A percentile compares a stretch with the other conserved stretches of the same genome.
Evolutionary conservation across 1,139 yeast genomes (phyloP).

Genomic region (Magnusiomyces fungicola): DNA sequence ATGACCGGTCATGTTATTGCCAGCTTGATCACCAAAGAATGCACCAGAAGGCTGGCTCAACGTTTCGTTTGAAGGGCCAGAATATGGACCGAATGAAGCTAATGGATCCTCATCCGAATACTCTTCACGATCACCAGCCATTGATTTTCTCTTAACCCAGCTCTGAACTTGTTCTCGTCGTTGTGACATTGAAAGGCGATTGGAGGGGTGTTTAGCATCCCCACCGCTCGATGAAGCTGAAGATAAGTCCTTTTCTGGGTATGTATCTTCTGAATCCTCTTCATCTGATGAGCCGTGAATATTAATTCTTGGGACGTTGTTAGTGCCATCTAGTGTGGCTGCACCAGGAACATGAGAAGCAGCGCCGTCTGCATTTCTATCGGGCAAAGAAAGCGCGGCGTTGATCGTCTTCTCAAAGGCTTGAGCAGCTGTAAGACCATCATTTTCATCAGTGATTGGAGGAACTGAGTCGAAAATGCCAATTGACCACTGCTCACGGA

Average conservation of each 20-base stretch:
- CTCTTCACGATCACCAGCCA: background rate
- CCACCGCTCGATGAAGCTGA: background rate
- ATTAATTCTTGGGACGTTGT: too few species aligned
- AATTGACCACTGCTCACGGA: constrained; percentile 51
- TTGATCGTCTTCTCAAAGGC: constrained; percentile 6
- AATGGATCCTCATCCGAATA: too few species aligned
- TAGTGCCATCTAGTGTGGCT: too few species aligned
- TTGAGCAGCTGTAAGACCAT: constrained; percentile 14
- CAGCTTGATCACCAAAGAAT: too few species aligned
- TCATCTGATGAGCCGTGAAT: constrained; percentile 7
- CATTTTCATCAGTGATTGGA: constrained; percentile 11
- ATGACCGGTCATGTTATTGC: too few species aligned
- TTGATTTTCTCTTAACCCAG: background rate
- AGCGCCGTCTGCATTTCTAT: background rate
- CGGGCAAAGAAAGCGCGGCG: constrained; percentile 1
- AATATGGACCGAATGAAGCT: too few species aligned
- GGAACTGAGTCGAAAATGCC: constrained; percentile 21
- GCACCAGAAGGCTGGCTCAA: too few species aligned
- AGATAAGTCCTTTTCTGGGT: background rate
- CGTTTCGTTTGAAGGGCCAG: too few species aligned
- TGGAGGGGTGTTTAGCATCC: too few species aligned
- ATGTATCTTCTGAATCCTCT: background rate
- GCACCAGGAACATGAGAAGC: too few species aligned
- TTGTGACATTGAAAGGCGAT: background rate
- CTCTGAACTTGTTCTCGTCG: background rate